Conservation (phyloP, 164 flowering plant genomes). For the Vitis rupestris region DNA sequence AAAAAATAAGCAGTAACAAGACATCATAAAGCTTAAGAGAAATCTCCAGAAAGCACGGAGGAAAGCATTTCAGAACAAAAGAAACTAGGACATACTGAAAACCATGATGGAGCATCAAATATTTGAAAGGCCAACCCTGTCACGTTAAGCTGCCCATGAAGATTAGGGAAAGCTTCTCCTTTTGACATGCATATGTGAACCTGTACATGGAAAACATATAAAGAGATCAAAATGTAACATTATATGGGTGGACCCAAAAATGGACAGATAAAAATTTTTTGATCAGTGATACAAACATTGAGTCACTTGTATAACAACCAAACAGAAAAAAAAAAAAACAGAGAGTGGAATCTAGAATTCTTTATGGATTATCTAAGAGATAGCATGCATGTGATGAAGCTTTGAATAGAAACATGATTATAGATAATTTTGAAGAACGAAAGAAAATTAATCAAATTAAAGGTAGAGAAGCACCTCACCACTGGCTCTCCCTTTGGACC, state of each 20-base stretch:
- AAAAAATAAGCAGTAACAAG: no score
- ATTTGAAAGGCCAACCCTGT: slow-evolving; percentile 78
- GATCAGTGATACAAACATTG: no score
- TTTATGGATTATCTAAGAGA: background rate
- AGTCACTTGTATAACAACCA: background rate
- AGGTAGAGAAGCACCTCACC: slow-evolving; percentile 91
- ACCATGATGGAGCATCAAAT: slow-evolving; percentile 79
- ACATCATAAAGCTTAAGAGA: background rate
- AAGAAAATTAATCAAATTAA: background rate
- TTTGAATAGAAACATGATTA: no score
- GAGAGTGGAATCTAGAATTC: background rate
- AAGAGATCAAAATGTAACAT: background rate
- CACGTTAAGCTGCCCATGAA: slow-evolving; percentile 96
- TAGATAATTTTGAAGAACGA: background rate
- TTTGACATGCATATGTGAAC: slow-evolving; percentile 95
- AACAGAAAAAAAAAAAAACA: background rate
- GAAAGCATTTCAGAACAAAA: slow-evolving; percentile 7
- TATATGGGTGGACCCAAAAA: slow-evolving; percentile 2
- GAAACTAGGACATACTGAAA: slow-evolving; percentile 59
- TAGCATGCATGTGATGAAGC: background rate
- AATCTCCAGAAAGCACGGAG: background rate
- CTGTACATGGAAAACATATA: slow-evolving; percentile 34
- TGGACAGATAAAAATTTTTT: background rate
- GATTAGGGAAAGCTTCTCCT: slow-evolving; percentile 93
- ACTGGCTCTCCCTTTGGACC: slow-evolving; percentile 94